Evolutionary conservation across 176 grass and related monocot species (phyloP).

Genomic region (Raddia guianensis): DNA sequence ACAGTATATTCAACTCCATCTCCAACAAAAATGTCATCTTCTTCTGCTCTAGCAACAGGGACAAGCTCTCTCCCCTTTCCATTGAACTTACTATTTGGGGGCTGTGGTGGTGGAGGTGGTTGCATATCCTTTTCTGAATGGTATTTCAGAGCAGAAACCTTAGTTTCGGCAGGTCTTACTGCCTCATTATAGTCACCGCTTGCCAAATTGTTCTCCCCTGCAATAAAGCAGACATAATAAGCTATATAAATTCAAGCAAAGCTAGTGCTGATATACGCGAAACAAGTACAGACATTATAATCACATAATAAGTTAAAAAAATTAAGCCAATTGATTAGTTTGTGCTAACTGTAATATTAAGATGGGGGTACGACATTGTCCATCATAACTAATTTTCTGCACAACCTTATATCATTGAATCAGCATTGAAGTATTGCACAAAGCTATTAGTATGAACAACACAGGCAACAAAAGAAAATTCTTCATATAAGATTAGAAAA

Average conservation of each 20-base stretch:
- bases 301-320: constrained; percentile 15
- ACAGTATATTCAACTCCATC: constrained; percentile 84
- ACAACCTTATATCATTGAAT: not conserved
- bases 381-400: constrained; percentile 23
- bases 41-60: constrained; percentile 59
- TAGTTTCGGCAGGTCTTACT: constrained; percentile 56
- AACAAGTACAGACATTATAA: not conserved
- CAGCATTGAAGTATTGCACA: not conserved
- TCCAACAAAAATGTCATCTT: constrained; percentile 89
- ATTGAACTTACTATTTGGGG: constrained; percentile 52
- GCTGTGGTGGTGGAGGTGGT: constrained; percentile 45
- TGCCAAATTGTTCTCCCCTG: constrained; percentile 63
- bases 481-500: not conserved
- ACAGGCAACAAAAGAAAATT: constrained; percentile 17
- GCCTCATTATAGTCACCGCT: constrained; percentile 56
- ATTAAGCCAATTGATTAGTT: constrained; percentile 12
- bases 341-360: not conserved
- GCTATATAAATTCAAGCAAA: constrained; percentile 13
- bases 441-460: constrained; percentile 3
- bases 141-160: constrained; percentile 53
- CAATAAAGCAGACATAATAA: constrained; percentile 34
- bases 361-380: not conserved
- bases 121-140: constrained; percentile 65
- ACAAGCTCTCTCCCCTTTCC: constrained; percentile 55
- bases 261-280: not conserved